Base-by-base conservation (phyloP, 345 rosid genomes). In the Populus simonii region DNA sequence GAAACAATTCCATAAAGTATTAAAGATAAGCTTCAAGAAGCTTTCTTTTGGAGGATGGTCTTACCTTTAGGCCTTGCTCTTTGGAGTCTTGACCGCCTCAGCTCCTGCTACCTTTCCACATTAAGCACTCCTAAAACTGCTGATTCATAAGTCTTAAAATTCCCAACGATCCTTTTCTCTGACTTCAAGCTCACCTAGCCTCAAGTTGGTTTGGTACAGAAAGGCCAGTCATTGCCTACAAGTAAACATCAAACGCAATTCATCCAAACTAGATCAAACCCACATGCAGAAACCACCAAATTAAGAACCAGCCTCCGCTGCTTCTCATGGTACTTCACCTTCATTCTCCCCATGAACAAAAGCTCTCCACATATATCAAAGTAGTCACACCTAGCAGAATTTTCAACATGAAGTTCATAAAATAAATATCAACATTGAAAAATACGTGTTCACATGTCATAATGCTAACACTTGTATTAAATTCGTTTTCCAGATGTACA, bases 341-440 rank as follows among this genome's bases (percentile, higher is more conserved):
- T 93, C 89, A 89, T 83, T 73, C 80, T 85, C 90, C 91, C 97
- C 94, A 93, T 93, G 72, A 93, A 94, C 88, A 91, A 97, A 22
- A 96, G 95, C 81, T 94, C 97, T 69, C 98, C 98, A 84, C 90
- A 85, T 76, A 89, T 93, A 85, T 94, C 97, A 91, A 94, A 83
- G 84, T 93, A 94, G 86, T 94, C 97, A 79, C 94, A 89, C 83
- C 93, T 87, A 80, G 38, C 20, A 43, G 7, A 76, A 22, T 10
- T 17, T 66, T 13, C 35, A 47, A 35, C 45, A 62, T 47, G 1
- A 47, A 47, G 17, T 47, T 47, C 18, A 47, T 47, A 47, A 47
- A 47, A 12, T 47, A 47, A 47, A 47, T 12, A 12, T 13, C 15
- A 47, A 4, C 16, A 47, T 13, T 47, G 51, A 47, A 39, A 39